Percentiles rank a stretch among this genome's conserved stretches.
Evolutionary conservation across 768 basidiomycete genomes (phyloP).

Genomic region (Boletales sp.): DNA sequence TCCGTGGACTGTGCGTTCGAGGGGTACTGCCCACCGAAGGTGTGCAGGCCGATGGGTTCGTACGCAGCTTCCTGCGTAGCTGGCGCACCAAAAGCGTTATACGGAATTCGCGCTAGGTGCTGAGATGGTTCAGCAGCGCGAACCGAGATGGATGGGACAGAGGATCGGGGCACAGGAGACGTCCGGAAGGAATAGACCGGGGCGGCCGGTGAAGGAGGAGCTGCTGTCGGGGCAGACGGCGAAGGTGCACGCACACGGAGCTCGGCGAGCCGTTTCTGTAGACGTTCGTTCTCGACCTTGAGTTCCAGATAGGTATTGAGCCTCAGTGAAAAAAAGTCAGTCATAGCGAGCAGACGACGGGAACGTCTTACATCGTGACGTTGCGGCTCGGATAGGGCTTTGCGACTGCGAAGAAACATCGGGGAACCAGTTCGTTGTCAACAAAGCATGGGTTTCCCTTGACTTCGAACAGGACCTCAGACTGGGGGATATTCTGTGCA

Average conservation of each 20-base stretch:
- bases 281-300: conserved; percentile 81
- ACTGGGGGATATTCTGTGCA: conserved; percentile 25
- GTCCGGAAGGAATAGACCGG: conserved; percentile 28
- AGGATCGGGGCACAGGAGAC: conserved; percentile 22
- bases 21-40: conserved; percentile 15
- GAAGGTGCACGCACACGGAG: conserved; percentile 30
- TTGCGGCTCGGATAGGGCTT: conserved; percentile 76
- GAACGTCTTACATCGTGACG: conserved; percentile 52
- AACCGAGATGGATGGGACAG: conserved; percentile 11
- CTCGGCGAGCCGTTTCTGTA: conserved; percentile 58
- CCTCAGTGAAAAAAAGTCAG: conserved; percentile 36
- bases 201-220: conserved; percentile 7
- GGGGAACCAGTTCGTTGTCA: conserved; percentile 36
- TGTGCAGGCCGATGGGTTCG: conserved; percentile 19
- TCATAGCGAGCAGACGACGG: background rate
- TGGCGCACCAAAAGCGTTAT: conserved; percentile 12
- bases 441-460: conserved; percentile 59
- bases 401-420: conserved; percentile 72
- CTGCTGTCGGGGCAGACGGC: conserved; percentile 11
- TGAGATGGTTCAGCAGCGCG: conserved; percentile 13
- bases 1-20: conserved; percentile 16
- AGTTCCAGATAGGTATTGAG: conserved; percentile 75
- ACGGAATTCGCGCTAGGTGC: conserved; percentile 9
- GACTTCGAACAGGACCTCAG: conserved; percentile 67
- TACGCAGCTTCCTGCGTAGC: conserved; percentile 11